A percentile compares a stretch with the other conserved stretches of the same genome.
Evolutionary conservation across 1,284 basidiomycete species (phyloP).

Genomic region (Rhodotorula sp.): DNA sequence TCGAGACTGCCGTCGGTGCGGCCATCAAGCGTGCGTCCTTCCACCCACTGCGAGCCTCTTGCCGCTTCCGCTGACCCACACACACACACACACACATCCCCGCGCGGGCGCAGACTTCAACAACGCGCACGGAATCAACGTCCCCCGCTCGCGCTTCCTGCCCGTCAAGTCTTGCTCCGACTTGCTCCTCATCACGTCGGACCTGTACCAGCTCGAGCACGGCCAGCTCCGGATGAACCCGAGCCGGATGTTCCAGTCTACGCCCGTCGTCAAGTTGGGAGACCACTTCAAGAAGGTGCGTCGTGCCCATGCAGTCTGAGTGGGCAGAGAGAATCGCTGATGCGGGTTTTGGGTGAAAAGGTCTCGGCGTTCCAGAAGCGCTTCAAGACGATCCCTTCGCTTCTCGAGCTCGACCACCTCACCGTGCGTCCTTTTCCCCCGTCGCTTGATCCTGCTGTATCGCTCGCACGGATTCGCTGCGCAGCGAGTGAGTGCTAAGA

Average conservation of each 20-base stretch:
- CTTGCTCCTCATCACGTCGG: conserved; percentile 91
- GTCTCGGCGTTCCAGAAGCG: conserved; percentile 89
- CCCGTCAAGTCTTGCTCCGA: conserved; percentile 66
- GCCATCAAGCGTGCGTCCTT: conserved; percentile 73
- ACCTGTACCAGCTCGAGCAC: conserved; percentile 92
- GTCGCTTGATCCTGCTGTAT: neutral
- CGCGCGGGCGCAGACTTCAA: conserved; percentile 65
- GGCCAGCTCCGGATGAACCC: conserved; percentile 80
- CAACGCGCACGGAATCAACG: conserved; percentile 94
- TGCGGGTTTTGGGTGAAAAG: neutral
- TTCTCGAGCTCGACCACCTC: conserved; percentile 82
- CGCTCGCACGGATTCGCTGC: neutral
- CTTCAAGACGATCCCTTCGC: conserved; percentile 94
- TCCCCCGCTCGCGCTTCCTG: conserved; percentile 94
- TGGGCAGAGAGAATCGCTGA: too few relatives aligned
- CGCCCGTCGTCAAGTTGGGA: conserved; percentile 74
- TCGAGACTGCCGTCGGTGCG: conserved; percentile 96
- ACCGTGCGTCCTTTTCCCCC: conserved; percentile 54
- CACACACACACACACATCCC: neutral
- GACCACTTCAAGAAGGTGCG: conserved; percentile 65
- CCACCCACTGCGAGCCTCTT: neutral
- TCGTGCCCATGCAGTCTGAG: too few relatives aligned
- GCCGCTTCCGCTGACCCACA: neutral
- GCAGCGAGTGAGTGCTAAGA: too few relatives aligned
- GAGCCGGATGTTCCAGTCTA: conserved; percentile 83